A percentile compares a stretch with the other conserved stretches of the same genome.
Conservation (phyloP, 805 yeast genomes). For the Brettanomyces bruxellensis region DNA sequence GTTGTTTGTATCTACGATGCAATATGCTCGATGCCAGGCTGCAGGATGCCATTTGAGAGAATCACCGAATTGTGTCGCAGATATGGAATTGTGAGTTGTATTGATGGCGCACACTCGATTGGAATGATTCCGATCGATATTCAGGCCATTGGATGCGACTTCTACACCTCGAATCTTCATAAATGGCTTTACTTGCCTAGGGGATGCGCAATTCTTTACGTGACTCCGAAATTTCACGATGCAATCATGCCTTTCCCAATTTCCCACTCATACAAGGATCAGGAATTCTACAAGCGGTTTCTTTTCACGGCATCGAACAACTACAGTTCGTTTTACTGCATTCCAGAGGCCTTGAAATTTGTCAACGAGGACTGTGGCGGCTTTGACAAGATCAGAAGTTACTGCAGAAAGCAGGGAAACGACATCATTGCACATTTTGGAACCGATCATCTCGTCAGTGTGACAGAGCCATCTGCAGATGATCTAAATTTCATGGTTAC, state of each 20-base stretch:
- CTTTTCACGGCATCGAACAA: slow-evolving; percentile 40
- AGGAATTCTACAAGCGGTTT: slow-evolving; percentile 38
- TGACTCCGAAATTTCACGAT: slow-evolving; percentile 39
- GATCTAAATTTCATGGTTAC: slow-evolving; percentile 27
- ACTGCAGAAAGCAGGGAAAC: slow-evolving; percentile 31
- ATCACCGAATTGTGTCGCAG: slow-evolving; percentile 37
- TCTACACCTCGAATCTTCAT: slow-evolving; percentile 53
- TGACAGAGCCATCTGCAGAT: slow-evolving; percentile 14
- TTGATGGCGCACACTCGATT: slow-evolving; percentile 68
- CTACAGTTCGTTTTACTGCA: slow-evolving; percentile 32
- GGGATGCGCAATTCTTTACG: slow-evolving; percentile 52
- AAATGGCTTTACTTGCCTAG: slow-evolving; percentile 60
- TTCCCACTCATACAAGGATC: slow-evolving; percentile 36
- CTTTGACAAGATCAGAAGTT: slow-evolving; percentile 38
- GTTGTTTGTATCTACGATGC: slow-evolving; percentile 47
- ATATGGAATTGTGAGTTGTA: slow-evolving; percentile 40
- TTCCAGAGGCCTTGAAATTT: slow-evolving; percentile 45
- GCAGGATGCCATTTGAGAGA: slow-evolving; percentile 44
- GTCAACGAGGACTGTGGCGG: slow-evolving; percentile 52
- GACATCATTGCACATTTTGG: slow-evolving; percentile 33
- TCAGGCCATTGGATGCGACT: slow-evolving; percentile 43
- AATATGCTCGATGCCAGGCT: slow-evolving; percentile 58
- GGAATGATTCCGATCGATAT: slow-evolving; percentile 44
- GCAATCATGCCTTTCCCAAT: slow-evolving; percentile 49
- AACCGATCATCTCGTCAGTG: slow-evolving; percentile 30